Evolutionary conservation across 148 eudicot species (phyloP).

Genomic region (Silene uniflora): DNA sequence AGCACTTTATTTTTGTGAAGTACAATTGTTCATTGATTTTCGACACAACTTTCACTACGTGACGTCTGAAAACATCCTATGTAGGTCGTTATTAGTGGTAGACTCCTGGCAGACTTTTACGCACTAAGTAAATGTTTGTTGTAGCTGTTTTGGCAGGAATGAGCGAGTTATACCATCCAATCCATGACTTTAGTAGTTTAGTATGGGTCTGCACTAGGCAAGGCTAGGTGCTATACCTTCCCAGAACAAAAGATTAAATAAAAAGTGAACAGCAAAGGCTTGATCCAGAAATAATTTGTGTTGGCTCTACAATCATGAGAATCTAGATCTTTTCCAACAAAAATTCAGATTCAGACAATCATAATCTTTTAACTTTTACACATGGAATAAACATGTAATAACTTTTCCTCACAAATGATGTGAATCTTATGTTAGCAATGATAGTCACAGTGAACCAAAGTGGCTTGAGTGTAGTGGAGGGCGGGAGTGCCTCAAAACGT

Average conservation of each 20-base stretch:
- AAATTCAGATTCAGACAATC: background rate
- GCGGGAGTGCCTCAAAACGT: too few species aligned
- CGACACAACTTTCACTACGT: background rate
- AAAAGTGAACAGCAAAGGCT: background rate
- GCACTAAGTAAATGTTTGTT: background rate
- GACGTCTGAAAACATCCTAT: too few species aligned
- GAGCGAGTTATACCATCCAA: too few species aligned
- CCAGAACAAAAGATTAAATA: background rate
- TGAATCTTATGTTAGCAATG: too few species aligned
- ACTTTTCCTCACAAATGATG: too few species aligned
- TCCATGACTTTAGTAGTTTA: background rate
- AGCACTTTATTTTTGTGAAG: background rate
- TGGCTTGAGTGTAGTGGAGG: too few species aligned
- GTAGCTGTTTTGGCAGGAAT: too few species aligned
- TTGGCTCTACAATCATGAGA: background rate
- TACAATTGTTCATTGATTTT: too few species aligned
- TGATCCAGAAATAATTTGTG: too few species aligned
- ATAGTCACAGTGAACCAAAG: too few species aligned
- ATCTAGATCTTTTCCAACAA: background rate
- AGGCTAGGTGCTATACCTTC: background rate
- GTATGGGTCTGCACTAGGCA: slow-evolving; percentile 1
- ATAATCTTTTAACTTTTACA: background rate
- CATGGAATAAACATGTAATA: too few species aligned
- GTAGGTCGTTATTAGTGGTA: background rate
- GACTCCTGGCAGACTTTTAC: background rate